Base-by-base conservation (phyloP, 2,329 filamentous ascomycete species). In the Cladosporium sp. region DNA sequence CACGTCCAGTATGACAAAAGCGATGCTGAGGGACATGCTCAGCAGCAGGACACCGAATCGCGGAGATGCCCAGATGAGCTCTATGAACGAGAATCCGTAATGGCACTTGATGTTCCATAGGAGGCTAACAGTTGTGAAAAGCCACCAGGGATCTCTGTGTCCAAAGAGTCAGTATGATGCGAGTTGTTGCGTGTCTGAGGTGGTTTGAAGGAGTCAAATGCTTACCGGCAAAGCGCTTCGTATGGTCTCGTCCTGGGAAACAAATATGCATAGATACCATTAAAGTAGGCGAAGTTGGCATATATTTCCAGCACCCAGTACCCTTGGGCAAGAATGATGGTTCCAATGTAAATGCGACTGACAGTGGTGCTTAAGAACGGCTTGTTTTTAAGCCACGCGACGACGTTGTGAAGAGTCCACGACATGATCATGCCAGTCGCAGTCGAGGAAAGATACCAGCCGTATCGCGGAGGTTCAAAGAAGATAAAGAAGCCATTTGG, bases 311-410 rank as follows among this genome's bases (percentile, higher is more conserved):
- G 25, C 8, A 58, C 32, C 57, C 57, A 58, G n/a, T 58, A 58
- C 3, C n/a, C 34, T 36, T 58, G 57, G 2, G 36, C 36, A 3
- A 46, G 7, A 26, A 58, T 30, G 23, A 58, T 58, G 25, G 57
- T 58, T 7, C 57, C 57, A 1, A 58, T 58, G 16, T 58, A 58
- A 3, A 58, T 46, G n/a, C 78, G 71, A 36, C 81, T 85, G 30
- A 82, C 79, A 13, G 77, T 75, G 28, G 75, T 79, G 1, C 79
- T 79, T 6, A 88, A 76, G 70, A 88, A 88, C 0, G 86, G 86
- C 58, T 81, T 82, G 66, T 84, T 86, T 74, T 89, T 89, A 3
- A 58, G 21, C 57, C 57, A 58, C 10, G 57, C 57, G 16, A 58
- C 36, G 7, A 58, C 25, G n/a, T 58, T 58, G 36, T 58, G 57